phyloP scores from a whole-genome alignment of 768 basidiomycete genomes.

The Amylocystis lapponica region DNA sequence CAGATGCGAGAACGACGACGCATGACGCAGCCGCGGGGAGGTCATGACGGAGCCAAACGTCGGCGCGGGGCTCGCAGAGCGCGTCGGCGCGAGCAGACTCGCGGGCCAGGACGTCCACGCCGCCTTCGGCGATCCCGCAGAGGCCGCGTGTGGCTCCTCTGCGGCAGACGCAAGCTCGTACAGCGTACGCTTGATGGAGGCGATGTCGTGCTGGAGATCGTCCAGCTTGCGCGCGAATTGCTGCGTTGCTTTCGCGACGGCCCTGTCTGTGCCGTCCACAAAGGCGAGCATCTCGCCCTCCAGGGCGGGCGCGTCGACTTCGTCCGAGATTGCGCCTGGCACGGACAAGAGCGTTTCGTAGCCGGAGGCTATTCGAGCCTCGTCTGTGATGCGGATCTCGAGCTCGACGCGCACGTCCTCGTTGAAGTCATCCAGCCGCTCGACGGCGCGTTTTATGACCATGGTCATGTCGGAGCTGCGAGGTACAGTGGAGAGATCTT shows the following conservation, averaged over 20 bases:
- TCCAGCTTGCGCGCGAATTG: conserved; percentile 56
- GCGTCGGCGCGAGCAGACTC: conserved; percentile 39
- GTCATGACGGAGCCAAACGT: conserved; percentile 74
- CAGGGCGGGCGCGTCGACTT: conserved; percentile 31
- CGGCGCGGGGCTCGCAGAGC: conserved; percentile 40
- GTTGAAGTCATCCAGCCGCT: conserved; percentile 64
- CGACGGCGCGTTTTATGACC: conserved; percentile 46
- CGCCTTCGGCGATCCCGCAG: conserved; percentile 7
- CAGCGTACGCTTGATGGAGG: conserved; percentile 53
- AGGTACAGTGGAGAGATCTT: conserved; percentile 23
- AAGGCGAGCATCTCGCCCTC: conserved; percentile 51
- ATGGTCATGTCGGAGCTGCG: conserved; percentile 12
- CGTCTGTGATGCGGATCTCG: conserved; percentile 74
- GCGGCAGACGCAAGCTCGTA: conserved; percentile 35
- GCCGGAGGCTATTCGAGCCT: conserved; percentile 55
- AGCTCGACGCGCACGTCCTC: conserved; percentile 81
- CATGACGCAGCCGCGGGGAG: conserved; percentile 49
- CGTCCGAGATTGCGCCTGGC: conserved; percentile 37
- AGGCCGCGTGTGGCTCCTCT: conserved; percentile 3
- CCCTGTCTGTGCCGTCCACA: conserved; percentile 45
- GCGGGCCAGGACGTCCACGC: conserved; percentile 51
- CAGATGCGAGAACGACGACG: conserved; percentile 33
- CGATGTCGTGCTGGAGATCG: conserved; percentile 74
- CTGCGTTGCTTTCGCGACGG: conserved; percentile 40
- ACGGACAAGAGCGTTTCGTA: conserved; percentile 65